Base-by-base conservation (phyloP, 495 filamentous ascomycete species). In the Venustampulla echinocandica region DNA sequence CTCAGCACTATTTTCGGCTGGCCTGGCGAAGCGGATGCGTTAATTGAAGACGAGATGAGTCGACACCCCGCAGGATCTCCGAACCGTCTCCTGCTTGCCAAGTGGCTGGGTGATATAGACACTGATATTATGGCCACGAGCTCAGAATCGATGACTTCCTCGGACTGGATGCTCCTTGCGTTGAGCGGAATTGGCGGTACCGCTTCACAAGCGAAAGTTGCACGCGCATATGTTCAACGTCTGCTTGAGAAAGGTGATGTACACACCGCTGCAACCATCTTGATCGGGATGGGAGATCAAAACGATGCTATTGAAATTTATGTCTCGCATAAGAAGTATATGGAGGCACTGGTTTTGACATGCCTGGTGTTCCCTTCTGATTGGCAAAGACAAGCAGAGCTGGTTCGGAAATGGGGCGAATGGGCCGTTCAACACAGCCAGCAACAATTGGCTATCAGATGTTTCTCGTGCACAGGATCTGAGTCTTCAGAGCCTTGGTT, bases 261-360 rank as follows among this genome's bases (percentile, higher is more conserved):
- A 1, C 92, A 98, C 59, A 85, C 87, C 0, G 85, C 93, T 7
- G 87, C 87, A 19, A 85, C 93, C 7, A 87, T 95, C 50, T 74
- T 97, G 49, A 78, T 98, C 13, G 90, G 88, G 13, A 75, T 98
- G 56, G 93, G 89, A 6, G 90, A 96, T 55, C 75, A 82, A 52
- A 90, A 95, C 54, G 93, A 97, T 62, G 92, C 93, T 0, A 84
- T 98, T 50, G 92, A 97, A 61, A 85, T 97, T 25, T 98, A 98
- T 60, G 79, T 96, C 25, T 95, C 90, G 15, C 87, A 87, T 49
- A 87, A 83, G 58, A 79, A 78, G 64, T 93, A 81, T 62, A 84
- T 98, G 85, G 94, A 94, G 66, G 92, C 87, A 32, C 72, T 92
- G 27, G 70, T 92, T 13, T 72, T 93, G 53, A 82, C 82, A 7